A percentile compares a stretch with the other conserved stretches of the same genome.
Conservation (phyloP, 208 protist species). For the Crithidia bombi region DNA sequence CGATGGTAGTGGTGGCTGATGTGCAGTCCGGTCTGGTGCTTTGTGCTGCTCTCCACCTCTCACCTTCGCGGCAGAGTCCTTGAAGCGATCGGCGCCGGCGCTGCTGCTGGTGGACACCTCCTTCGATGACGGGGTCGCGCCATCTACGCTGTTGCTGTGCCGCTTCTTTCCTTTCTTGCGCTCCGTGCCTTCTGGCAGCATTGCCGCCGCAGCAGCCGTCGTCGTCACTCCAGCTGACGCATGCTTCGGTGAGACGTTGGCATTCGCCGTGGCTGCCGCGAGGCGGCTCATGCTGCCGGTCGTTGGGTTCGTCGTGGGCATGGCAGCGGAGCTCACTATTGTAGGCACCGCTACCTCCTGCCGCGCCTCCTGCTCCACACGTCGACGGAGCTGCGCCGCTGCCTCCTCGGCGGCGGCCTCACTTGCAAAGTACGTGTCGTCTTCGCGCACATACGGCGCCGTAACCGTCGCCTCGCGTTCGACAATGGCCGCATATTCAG, state of each 20-base stretch:
- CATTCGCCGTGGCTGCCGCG: not conserved
- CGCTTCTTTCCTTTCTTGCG: conserved; percentile 21
- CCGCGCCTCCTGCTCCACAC: conserved; percentile 6
- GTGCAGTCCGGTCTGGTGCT: not conserved
- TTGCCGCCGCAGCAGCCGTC: not conserved
- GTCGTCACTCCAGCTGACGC: not conserved
- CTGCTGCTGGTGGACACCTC: not conserved
- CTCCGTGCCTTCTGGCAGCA: not conserved
- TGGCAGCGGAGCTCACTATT: not conserved
- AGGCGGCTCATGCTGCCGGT: not conserved
- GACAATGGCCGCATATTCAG: conserved; percentile 58
- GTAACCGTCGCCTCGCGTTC: conserved; percentile 65
- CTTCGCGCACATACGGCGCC: conserved; percentile 65
- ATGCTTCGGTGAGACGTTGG: conserved; percentile 8
- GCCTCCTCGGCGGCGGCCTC: conserved; percentile 34
- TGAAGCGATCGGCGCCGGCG: not conserved
- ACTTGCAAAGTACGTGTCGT: conserved; percentile 57
- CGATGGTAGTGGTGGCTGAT: not conserved
- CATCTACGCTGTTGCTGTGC: not conserved
- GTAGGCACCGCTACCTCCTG: not conserved
- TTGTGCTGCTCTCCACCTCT: not conserved
- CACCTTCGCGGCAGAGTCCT: not conserved
- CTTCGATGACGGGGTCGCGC: conserved; percentile 5
- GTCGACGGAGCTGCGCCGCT: conserved; percentile 16
- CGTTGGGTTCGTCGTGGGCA: not conserved